Base-by-base conservation (phyloP, 2,329 filamentous ascomycete genomes). In the Hymenoscyphus albidus region DNA sequence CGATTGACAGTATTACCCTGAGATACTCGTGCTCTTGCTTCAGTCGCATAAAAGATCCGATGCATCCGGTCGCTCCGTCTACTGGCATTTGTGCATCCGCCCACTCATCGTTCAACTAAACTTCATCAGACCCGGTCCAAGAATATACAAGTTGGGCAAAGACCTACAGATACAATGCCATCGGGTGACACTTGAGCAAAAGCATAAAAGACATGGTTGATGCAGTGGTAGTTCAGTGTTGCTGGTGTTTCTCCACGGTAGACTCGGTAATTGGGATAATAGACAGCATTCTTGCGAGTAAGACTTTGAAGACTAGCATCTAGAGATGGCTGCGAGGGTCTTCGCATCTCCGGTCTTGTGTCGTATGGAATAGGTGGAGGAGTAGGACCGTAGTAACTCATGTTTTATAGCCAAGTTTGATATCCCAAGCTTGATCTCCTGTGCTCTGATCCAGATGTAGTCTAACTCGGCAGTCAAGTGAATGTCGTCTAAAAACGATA, bases 191-290 rank as follows among this genome's bases (percentile, higher is more conserved):
- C 85, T 77, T 84, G 90, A 65, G 90, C 90, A 83, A 91, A 93
- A 13, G 91, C 90, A 74, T 94, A 94, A 77, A 93, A 93, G 32
- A 93, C 86, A 73, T 92, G 89, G 70, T 89, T 93, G 72, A 94
- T 87, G 72, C 89, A 91, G 69, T 85, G 85, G 75, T 92, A 86
- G 74, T 91, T 90, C 73, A 94, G 79, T 63, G 86, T 86, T 0
- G 86, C 90, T 0, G 91, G 91, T 16, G 89, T 89, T 71, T 91
- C 86, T 68, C 88, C 85, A 64, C 83, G 82, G 77, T 93, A 92
- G 70, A 92, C 85, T 65, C 87, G 82, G 79, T 86, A 87, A 77
- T 92, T 94, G n/a, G 90, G 90, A 76, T 92, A 95, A 78, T 94
- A 95, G 18, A 92, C 89, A 27, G 88, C 91, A 76, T 95, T 95